Evolutionary conservation across 345 rosid genomes (phyloP), one percentile per base, ranked within the genome.

Genomic region (Triadica sebifera): DNA sequence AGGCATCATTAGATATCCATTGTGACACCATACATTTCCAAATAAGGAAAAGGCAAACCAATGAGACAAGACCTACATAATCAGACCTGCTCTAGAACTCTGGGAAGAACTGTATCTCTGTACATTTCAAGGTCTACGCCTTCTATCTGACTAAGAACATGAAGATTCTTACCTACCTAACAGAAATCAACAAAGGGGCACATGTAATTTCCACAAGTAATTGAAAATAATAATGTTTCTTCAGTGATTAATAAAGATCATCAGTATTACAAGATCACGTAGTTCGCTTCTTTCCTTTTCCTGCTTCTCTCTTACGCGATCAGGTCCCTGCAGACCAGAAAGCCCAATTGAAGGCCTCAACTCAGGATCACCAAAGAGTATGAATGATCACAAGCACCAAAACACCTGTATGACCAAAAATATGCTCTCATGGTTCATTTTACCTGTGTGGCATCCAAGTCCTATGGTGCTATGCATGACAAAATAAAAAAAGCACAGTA

Each of bases 261-360:
- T 73, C 75, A 86, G 78, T 74, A 76, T 93, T 95, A 95, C 99
- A 88, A 95, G 99, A 89, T 95, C 99, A 45, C 98, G 94, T 52
- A 95, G 98, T 90, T 95, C 97, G 88, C 88, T 91, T 90, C 98
- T 91, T 82, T 95, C 99, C 80, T 87, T 95, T 81, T 95, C 99
- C 86, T 94, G 94, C 80, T 83, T 93, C 81, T 95, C 98, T 92
- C 89, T 95, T 63, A 84, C 96, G 79, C 99, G 91, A 85, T 86
- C 86, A 85, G 97, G 98, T 84, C 98, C 99, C 99, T 95, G 98
- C 97, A 95, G 92, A 91, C 96, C 91, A 95, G 94, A 93, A 93
- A 91, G 89, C 92, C 96, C 90, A 83, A 90, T 83, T 91, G 94
- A 93, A 91, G 88, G 87, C 94, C 89, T 95, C 96, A 93, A 87